Conservation (phyloP, 1,284 basidiomycete species). For the Cutaneotrichosporon cyanovorans region DNA sequence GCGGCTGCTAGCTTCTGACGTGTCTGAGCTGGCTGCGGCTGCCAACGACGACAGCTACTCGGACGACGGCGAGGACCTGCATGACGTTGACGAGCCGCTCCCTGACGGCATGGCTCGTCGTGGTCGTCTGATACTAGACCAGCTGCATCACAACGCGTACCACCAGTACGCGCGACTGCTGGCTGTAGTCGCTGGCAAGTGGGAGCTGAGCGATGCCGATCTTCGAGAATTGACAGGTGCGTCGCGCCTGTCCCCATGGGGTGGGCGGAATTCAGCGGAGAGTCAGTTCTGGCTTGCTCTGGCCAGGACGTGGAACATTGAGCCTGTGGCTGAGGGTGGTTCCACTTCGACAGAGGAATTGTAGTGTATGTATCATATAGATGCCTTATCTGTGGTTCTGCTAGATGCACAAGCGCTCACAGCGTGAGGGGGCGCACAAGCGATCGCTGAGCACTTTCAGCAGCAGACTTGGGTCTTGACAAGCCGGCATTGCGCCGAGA, state of each 20-base stretch:
- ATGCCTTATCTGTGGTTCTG: not conserved
- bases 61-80: conserved; percentile 4
- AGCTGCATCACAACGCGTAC: conserved; percentile 38
- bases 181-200: conserved; percentile 9
- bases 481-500: no score
- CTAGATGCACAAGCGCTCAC: no score
- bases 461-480: no score
- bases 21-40: conserved; percentile 12
- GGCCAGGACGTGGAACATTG: conserved; percentile 17
- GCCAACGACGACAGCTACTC: conserved; percentile 8
- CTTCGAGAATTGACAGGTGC: conserved; percentile 10
- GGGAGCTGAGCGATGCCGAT: conserved; percentile 15
- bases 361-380: not conserved
- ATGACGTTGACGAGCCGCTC: conserved; percentile 6
- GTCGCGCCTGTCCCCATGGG: conserved; percentile 8
- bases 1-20: conserved; percentile 16
- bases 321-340: conserved; percentile 3
- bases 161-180: conserved; percentile 29
- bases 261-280: conserved; percentile 5
- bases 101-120: conserved; percentile 24
- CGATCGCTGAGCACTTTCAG: no score
- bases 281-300: conserved; percentile 13
- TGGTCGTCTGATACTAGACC: conserved; percentile 32
- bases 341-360: not conserved
- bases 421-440: no score